phyloP scores from a whole-genome alignment of 2,329 filamentous ascomycete genomes.

The Boeremia exigua region DNA sequence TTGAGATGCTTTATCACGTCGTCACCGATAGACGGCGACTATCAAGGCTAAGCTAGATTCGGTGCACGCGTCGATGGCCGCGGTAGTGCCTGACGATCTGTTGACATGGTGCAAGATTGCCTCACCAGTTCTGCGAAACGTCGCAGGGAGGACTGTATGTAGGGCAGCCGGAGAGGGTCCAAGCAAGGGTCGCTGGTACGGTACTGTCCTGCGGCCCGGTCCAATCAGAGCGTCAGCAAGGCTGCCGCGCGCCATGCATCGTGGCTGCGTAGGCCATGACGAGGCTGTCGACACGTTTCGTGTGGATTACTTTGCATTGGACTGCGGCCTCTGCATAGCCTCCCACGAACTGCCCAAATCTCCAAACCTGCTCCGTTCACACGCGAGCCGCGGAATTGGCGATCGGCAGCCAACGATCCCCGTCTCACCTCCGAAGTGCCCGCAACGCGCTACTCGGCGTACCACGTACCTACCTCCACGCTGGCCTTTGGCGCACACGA shows the following conservation, averaged over 20 bases:
- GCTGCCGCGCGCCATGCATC: slow-evolving; percentile 24
- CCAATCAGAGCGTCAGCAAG: slow-evolving; percentile 8
- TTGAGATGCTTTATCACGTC: slow-evolving; percentile 5
- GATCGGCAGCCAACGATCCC: neutral
- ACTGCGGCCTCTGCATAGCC: neutral
- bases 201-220: slow-evolving; percentile 1
- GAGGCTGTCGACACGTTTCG: slow-evolving; percentile 8
- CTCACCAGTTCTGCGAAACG: neutral
- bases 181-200: neutral
- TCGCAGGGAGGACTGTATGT: neutral
- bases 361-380: neutral
- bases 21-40: slow-evolving; percentile 13
- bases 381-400: neutral
- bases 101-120: neutral
- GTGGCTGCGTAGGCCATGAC: slow-evolving; percentile 26
- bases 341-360: neutral
- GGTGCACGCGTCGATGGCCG: slow-evolving; percentile 8
- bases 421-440: slow-evolving; percentile 26
- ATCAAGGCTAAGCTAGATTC: slow-evolving; percentile 22
- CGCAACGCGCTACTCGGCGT: slow-evolving; percentile 29
- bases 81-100: slow-evolving; percentile 6
- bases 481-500: slow-evolving; percentile 38
- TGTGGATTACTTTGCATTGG: neutral
- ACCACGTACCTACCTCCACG: slow-evolving; percentile 29
- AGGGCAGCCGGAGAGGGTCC: neutral